A percentile compares a stretch with the other conserved stretches of the same genome.
Conservation (phyloP, 495 filamentous ascomycete species). For the Aspergillus avenaceus region DNA sequence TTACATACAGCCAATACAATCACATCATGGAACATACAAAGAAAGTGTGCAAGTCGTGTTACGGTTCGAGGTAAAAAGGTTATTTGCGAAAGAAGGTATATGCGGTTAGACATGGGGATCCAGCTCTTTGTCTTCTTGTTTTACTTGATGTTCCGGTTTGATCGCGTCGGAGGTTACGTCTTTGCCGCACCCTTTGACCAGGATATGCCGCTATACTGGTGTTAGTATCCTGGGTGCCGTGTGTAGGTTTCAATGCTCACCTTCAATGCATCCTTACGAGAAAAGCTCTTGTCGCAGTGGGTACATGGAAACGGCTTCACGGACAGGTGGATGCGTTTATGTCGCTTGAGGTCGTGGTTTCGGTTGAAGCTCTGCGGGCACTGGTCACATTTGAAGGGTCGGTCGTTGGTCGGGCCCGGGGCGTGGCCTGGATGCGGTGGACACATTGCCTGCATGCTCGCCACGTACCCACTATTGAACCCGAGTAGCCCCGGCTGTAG, state of each 20-base stretch:
- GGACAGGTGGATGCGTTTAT: conserved; percentile 90
- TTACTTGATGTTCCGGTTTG: conserved; percentile 3
- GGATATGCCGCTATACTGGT: conserved; percentile 70
- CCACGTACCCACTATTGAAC: conserved; percentile 56
- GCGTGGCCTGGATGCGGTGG: conserved; percentile 33
- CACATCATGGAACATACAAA: neutral
- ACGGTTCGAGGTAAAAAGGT: neutral
- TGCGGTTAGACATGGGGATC: conserved; percentile 4
- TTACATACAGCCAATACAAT: conserved; percentile 1
- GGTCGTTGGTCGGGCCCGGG: conserved; percentile 58
- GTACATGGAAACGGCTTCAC: conserved; percentile 93
- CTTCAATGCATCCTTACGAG: conserved; percentile 94
- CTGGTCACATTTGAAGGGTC: conserved; percentile 91
- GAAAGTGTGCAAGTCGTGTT: neutral
- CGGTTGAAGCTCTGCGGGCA: conserved; percentile 93
- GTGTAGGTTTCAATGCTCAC: conserved; percentile 44
- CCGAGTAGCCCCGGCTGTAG: conserved; percentile 49
- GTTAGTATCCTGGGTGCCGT: conserved; percentile 8
- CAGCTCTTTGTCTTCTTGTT: conserved; percentile 16
- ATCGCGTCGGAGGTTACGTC: conserved; percentile 25
- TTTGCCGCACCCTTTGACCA: conserved; percentile 88
- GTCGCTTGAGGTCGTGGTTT: conserved; percentile 94
- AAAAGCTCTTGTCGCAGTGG: conserved; percentile 95
- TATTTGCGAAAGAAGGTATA: too few species aligned
- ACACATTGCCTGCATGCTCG: conserved; percentile 53